A percentile compares a stretch with the other conserved stretches of the same genome.
Evolutionary conservation across 306 rosid genomes (phyloP).

Genomic region (Prunus fruticosa): DNA sequence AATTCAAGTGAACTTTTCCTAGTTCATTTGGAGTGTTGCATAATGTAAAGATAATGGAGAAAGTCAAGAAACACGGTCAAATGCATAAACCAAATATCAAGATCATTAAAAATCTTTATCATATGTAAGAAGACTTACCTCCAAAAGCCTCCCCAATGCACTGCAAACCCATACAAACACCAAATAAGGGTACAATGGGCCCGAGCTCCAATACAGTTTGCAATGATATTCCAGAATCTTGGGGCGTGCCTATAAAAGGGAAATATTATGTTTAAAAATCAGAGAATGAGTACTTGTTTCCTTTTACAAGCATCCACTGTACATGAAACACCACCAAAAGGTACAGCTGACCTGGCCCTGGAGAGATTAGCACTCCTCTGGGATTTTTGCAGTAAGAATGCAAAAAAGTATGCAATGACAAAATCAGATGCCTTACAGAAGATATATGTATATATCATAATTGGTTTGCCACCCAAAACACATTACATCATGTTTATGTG

Average conservation of each 20-base stretch:
- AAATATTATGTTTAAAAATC: not conserved
- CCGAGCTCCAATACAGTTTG: slow-evolving; percentile 85
- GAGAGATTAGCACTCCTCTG: slow-evolving; percentile 84
- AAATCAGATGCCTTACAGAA: not conserved
- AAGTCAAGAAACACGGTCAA: no score
- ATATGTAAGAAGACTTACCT: slow-evolving; percentile 41
- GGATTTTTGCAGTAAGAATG: slow-evolving; percentile 59
- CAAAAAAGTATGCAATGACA: not conserved
- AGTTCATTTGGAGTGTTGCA: no score
- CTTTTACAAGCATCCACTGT: not conserved
- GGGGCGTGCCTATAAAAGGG: slow-evolving; percentile 53
- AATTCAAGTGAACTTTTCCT: no score
- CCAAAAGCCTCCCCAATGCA: slow-evolving; percentile 98
- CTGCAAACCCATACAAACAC: slow-evolving; percentile 97
- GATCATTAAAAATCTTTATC: not conserved
- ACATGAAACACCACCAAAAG: not conserved
- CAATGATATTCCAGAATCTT: slow-evolving; percentile 85
- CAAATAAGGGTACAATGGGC: slow-evolving; percentile 72
- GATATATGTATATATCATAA: not conserved
- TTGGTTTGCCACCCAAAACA: slow-evolving; percentile 14
- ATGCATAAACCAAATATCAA: no score
- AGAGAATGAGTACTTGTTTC: not conserved
- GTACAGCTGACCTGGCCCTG: slow-evolving; percentile 67
- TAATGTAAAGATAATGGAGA: no score
- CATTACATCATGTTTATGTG: not conserved